These are phyloP conservation scores for Nannizziopsis barbatae DNA, from an alignment of 2,329 filamentous ascomycete genomes.

Conservation along the genomic window DNA sequence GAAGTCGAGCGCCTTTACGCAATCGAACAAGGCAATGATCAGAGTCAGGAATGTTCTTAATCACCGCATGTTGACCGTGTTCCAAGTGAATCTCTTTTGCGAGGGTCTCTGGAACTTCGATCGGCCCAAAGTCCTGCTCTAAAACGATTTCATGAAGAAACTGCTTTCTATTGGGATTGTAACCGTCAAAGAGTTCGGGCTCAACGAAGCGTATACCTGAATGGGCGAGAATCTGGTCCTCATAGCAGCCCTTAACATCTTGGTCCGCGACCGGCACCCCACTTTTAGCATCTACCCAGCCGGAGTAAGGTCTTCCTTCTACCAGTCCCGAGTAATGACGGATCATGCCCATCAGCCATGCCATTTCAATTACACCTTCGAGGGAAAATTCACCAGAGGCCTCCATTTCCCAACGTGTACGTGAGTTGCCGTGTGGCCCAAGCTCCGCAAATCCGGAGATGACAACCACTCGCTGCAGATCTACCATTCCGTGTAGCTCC, in stretches of 20 bases:
- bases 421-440: constrained; percentile 85
- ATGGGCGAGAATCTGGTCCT: constrained; percentile 23
- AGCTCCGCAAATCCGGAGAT: constrained; percentile 28
- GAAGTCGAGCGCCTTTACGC: constrained; percentile 24
- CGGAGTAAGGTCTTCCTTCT: constrained; percentile 52
- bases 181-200: constrained; percentile 17
- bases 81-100: constrained; percentile 24
- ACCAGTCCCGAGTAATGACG: constrained; percentile 96
- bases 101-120: constrained; percentile 23
- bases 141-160: constrained; percentile 28
- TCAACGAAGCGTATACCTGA: constrained; percentile 28
- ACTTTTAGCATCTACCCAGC: constrained; percentile 9
- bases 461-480: constrained; percentile 30
- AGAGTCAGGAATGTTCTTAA: constrained; percentile 9
- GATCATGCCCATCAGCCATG: constrained; percentile 99
- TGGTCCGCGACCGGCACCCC: not conserved
- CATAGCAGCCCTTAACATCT: constrained; percentile 6
- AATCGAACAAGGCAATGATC: constrained; percentile 12
- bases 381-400: constrained; percentile 90
- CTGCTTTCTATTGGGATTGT: constrained; percentile 21
- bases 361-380: constrained; percentile 97
- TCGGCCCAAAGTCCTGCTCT: constrained; percentile 25
- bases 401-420: constrained; percentile 99
- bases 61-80: constrained; percentile 25
- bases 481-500: constrained; percentile 29